Evolutionary conservation across 768 basidiomycete genomes (phyloP).

Genomic region (Tubosaeta sp.): DNA sequence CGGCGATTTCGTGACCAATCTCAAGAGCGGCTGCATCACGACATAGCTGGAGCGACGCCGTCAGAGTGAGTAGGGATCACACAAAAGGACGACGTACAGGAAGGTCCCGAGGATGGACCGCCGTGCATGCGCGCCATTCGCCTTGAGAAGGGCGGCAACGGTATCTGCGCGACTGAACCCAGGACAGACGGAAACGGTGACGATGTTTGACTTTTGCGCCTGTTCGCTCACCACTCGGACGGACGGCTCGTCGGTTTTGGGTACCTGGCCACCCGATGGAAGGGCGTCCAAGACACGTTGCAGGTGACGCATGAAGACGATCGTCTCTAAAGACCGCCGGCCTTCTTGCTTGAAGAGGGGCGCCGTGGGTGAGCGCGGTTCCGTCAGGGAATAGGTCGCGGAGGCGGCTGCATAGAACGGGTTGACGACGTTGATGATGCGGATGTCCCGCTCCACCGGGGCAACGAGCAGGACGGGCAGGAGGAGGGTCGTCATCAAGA

Average conservation of each 20-base stretch:
- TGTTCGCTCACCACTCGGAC: constrained; percentile 38
- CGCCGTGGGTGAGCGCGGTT: constrained; percentile 23
- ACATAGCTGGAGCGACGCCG: constrained; percentile 48
- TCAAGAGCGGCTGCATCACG: constrained; percentile 59
- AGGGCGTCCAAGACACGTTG: constrained; percentile 83
- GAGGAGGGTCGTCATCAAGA: constrained; percentile 73
- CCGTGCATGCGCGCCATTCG: constrained; percentile 24
- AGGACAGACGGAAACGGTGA: constrained; percentile 68
- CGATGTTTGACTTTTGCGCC: constrained; percentile 66
- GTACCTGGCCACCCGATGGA: constrained; percentile 54
- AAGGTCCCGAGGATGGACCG: constrained; percentile 43
- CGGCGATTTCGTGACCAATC: constrained; percentile 68
- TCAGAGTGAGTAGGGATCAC: background rate
- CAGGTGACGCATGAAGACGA: constrained; percentile 70
- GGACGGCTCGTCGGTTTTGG: constrained; percentile 32
- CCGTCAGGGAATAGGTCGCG: constrained; percentile 35
- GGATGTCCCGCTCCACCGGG: constrained; percentile 84
- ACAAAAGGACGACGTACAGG: constrained; percentile 38
- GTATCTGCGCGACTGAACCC: constrained; percentile 67
- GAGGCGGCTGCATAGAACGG: constrained; percentile 86
- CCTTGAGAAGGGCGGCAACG: constrained; percentile 41
- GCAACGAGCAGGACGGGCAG: constrained; percentile 77
- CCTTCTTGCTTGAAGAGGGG: constrained; percentile 56
- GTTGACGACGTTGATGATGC: constrained; percentile 82
- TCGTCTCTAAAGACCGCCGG: constrained; percentile 55